These are phyloP conservation scores for Populus simonii DNA, from an alignment of 345 rosid genomes.

Conservation along the genomic window DNA sequence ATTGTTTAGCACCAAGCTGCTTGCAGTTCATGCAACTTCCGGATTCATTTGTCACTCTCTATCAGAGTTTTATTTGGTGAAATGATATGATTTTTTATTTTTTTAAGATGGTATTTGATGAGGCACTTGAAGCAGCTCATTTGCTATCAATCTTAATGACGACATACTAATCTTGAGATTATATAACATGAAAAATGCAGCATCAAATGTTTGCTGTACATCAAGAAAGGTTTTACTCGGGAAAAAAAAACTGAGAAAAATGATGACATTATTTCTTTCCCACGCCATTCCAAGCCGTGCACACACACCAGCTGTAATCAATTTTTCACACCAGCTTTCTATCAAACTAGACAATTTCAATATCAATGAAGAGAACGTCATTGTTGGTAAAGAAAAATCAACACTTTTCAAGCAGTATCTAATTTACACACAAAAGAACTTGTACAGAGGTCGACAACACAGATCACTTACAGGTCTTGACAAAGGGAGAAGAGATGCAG, in stretches of 20 bases:
- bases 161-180: neutral
- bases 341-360: neutral
- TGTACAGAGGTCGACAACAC: constrained; percentile 5
- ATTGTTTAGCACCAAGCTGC: neutral
- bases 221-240: no score
- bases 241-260: neutral
- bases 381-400: constrained; percentile 3
- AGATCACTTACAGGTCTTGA: neutral
- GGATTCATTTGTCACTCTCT: no score
- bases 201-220: neutral
- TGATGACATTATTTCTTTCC: neutral
- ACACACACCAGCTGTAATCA: neutral
- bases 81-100: neutral
- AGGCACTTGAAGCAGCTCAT: neutral
- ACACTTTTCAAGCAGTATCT: constrained; percentile 3
- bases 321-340: neutral
- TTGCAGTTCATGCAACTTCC: neutral
- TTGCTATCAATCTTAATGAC: neutral
- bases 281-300: neutral
- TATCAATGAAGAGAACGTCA: neutral
- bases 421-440: constrained; percentile 20
- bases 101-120: neutral
- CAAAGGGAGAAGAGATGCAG: neutral
- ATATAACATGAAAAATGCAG: neutral
- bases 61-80: neutral